Evolutionary conservation across 108 stramenopile genomes (phyloP).

Genomic region (Fistulifera pelliculosa): DNA sequence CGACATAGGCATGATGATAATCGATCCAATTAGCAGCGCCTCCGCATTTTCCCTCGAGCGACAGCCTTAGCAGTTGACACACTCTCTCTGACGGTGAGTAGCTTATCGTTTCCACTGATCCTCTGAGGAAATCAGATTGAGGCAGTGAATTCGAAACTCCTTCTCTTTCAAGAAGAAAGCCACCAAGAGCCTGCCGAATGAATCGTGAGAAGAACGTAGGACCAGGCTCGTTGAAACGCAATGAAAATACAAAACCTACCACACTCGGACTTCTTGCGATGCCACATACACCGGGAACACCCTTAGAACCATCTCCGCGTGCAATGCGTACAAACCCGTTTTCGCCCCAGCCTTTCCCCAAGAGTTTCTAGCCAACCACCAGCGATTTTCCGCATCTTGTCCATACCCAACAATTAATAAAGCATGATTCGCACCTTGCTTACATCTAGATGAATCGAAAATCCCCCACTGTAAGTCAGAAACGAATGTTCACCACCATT

Average conservation of each 20-base stretch:
- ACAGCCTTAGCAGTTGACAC: neutral
- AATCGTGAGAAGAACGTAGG: too few relatives aligned
- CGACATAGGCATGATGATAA: neutral
- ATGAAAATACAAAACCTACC: conserved; percentile 22
- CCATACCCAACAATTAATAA: conserved; percentile 53
- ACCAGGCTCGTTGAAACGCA: too few relatives aligned
- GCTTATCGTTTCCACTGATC: neutral
- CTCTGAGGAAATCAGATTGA: neutral
- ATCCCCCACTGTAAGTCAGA: conserved; percentile 56
- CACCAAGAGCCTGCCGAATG: neutral
- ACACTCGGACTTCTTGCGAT: conserved; percentile 66
- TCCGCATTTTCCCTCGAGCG: neutral
- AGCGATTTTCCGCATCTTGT: conserved; percentile 17
- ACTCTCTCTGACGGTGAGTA: neutral
- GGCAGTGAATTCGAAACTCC: neutral
- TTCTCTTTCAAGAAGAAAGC: neutral
- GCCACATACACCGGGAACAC: conserved; percentile 55
- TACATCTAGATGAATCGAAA: conserved; percentile 34
- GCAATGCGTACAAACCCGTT: conserved; percentile 55
- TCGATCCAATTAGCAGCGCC: neutral
- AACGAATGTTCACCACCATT: conserved; percentile 58
- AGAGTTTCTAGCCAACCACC: conserved; percentile 68
- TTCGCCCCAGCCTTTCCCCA: conserved; percentile 71
- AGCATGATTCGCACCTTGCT: conserved; percentile 60
- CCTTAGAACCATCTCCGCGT: conserved; percentile 40